Conservation (phyloP, 768 basidiomycete genomes). For the Collybia sordida region DNA sequence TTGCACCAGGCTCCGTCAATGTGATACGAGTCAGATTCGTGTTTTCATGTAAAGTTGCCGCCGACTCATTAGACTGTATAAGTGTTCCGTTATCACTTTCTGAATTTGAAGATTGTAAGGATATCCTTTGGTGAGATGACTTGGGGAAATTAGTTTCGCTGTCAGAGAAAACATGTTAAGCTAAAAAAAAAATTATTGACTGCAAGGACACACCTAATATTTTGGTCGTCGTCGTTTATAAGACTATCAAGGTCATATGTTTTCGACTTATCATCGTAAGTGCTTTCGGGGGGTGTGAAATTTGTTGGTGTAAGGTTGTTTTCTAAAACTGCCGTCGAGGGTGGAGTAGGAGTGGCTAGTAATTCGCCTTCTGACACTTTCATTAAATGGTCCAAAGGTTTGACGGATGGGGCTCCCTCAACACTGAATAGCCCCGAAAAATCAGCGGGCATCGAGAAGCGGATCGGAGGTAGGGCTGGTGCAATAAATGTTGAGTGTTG, state of each 20-base stretch:
- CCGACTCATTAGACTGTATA: background rate
- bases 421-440: slow-evolving; percentile 74
- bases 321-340: slow-evolving; percentile 31
- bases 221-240: slow-evolving; percentile 8
- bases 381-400: slow-evolving; percentile 46
- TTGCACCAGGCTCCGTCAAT: slow-evolving; percentile 41
- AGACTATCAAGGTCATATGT: background rate
- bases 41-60: background rate
- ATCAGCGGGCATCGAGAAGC: slow-evolving; percentile 86
- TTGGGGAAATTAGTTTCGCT: background rate
- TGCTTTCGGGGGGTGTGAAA: slow-evolving; percentile 9
- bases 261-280: background rate
- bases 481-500: slow-evolving; percentile 80
- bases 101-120: no score
- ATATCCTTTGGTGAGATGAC: background rate
- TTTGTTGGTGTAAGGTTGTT: slow-evolving; percentile 23
- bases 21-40: slow-evolving; percentile 35
- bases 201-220: no score
- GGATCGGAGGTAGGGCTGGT: slow-evolving; percentile 85
- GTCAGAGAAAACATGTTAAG: background rate
- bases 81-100: background rate
- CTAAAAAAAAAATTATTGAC: no score
- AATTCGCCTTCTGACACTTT: slow-evolving; percentile 36
- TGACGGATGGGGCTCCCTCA: slow-evolving; percentile 46
- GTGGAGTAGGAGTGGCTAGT: slow-evolving; percentile 27